Evolutionary conservation across 148 eudicot species (phyloP).

Genomic region (Bassia scoparia): DNA sequence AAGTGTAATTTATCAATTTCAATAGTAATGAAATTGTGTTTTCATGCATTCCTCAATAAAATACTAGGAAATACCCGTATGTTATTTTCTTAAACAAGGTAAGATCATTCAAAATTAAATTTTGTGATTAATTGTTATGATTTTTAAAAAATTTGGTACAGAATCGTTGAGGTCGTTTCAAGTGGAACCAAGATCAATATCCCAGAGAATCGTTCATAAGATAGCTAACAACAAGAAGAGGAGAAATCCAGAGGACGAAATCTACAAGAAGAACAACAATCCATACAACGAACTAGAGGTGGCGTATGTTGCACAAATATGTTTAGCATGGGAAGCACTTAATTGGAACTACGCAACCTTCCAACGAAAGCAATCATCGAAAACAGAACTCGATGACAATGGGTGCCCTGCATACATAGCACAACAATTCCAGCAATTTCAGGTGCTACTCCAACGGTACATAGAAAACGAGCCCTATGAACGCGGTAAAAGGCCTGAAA

Average conservation of each 20-base stretch:
- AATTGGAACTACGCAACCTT: conserved; percentile 82
- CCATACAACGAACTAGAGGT: conserved; percentile 72
- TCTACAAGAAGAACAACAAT: conserved; percentile 35
- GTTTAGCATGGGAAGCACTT: conserved; percentile 86
- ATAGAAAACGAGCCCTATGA: conserved; percentile 87
- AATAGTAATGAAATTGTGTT: too few relatives aligned
- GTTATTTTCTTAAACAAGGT: too few relatives aligned
- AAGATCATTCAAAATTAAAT: too few relatives aligned
- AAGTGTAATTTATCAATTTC: too few relatives aligned
- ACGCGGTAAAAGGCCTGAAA: conserved; percentile 67
- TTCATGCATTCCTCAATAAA: too few relatives aligned
- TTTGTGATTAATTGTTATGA: background rate
- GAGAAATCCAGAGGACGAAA: conserved; percentile 16
- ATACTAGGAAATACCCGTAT: too few relatives aligned
- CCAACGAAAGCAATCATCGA: conserved; percentile 51
- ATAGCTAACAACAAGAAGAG: conserved; percentile 36
- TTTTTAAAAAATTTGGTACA: conserved; percentile 16
- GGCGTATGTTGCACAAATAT: conserved; percentile 79
- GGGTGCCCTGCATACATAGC: conserved; percentile 87
- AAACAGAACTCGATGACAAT: conserved; percentile 30
- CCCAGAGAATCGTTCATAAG: conserved; percentile 66
- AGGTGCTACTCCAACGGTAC: conserved; percentile 77
- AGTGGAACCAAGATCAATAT: conserved; percentile 79
- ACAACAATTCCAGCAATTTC: conserved; percentile 86
- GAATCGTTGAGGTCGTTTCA: conserved; percentile 70